Conservation (phyloP, 371 early-diverging fungal genomes). For the Mucor racemosus region DNA sequence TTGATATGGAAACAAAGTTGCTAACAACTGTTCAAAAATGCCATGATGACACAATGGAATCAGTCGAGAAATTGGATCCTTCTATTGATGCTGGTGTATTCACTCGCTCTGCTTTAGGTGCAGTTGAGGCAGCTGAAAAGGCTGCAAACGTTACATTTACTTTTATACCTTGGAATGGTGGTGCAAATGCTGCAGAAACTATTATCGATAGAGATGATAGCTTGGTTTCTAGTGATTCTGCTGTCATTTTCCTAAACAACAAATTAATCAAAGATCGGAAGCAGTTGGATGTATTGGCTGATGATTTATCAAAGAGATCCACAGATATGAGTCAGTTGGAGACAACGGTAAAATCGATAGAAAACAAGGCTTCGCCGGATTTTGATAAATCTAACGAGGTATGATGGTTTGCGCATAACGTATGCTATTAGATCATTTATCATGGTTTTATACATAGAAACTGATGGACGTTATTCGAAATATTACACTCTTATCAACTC, state of each 20-base stretch:
- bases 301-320: conserved; percentile 51
- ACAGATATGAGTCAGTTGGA: conserved; percentile 31
- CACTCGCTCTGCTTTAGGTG: conserved; percentile 33
- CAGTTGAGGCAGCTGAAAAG: conserved; percentile 19
- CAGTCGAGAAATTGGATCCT: conserved; percentile 53
- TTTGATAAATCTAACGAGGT: conserved; percentile 47
- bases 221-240: conserved; percentile 58
- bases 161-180: conserved; percentile 51
- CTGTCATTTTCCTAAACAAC: conserved; percentile 66
- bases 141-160: conserved; percentile 33
- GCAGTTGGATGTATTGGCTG: conserved; percentile 46
- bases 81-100: conserved; percentile 58
- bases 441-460: conserved; percentile 27
- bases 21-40: conserved; percentile 43
- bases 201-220: conserved; percentile 51
- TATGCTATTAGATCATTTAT: not conserved
- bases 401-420: not conserved
- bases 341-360: conserved; percentile 19
- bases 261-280: conserved; percentile 61
- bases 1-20: conserved; percentile 51
- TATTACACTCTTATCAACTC: conserved; percentile 58
- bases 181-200: conserved; percentile 41
- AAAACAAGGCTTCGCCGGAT: conserved; percentile 32
- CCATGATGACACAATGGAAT: conserved; percentile 37
- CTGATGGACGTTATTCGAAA: conserved; percentile 54